Percentiles rank a stretch among this genome's conserved stretches.
These are phyloP conservation scores for Melastoma malabathricum DNA, from an alignment of 345 rosid genomes.

Conservation along the genomic window DNA sequence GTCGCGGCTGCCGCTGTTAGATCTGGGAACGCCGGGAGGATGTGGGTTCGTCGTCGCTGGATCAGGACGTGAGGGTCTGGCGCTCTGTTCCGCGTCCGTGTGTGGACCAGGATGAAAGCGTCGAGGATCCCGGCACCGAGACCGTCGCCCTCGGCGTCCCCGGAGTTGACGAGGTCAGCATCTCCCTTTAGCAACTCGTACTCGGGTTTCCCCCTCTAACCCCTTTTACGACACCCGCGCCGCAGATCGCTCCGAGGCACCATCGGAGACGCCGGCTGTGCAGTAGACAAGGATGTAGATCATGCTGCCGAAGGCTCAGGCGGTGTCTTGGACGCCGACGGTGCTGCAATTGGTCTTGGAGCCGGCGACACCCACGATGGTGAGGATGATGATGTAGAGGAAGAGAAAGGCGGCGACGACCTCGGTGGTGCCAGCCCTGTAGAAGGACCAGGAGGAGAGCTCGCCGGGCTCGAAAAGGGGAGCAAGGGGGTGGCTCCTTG, in stretches of 20 bases:
- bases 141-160: conserved; percentile 18
- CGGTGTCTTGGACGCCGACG: conserved; percentile 14
- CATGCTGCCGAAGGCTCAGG: conserved; percentile 19
- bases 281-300: conserved; percentile 17
- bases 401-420: too few species aligned
- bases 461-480: conserved; percentile 18
- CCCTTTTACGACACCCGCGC: conserved; percentile 22
- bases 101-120: conserved; percentile 16
- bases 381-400: conserved; percentile 15
- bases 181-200: conserved; percentile 13
- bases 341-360: conserved; percentile 2
- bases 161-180: conserved; percentile 11
- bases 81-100: conserved; percentile 30
- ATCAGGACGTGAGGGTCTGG: conserved; percentile 24
- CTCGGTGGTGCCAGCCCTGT: too few species aligned
- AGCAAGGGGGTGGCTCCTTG: conserved; percentile 17
- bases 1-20: too few species aligned
- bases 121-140: conserved; percentile 17
- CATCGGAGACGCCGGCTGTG: conserved; percentile 19
- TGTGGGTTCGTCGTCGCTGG: too few species aligned
- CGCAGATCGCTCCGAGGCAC: conserved; percentile 19
- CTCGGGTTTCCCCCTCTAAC: conserved; percentile 7
- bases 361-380: conserved; percentile 16
- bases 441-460: conserved; percentile 11
- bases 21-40: too few species aligned